A percentile compares a stretch with the other conserved stretches of the same genome.
These are phyloP conservation scores for Paramecium pentaurelia DNA, from an alignment of 73 alveolate genomes.

Conservation along the genomic window DNA sequence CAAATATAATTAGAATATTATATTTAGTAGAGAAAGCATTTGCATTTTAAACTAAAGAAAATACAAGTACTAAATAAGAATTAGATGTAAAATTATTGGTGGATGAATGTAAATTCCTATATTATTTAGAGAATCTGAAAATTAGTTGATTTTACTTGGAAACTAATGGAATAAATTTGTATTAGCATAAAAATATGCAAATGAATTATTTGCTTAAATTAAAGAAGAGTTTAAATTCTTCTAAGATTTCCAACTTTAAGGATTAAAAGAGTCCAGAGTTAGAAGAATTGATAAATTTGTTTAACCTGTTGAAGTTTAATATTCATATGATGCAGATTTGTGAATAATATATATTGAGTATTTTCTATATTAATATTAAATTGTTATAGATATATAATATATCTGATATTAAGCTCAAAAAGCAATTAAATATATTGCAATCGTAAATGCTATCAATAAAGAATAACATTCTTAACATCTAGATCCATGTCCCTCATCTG, in stretches of 20 bases:
- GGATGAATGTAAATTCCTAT: neutral
- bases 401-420: neutral
- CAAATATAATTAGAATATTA: neutral
- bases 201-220: slow-evolving; percentile 33
- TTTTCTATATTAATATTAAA: neutral
- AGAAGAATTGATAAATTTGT: slow-evolving; percentile 25
- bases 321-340: slow-evolving; percentile 19
- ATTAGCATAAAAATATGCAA: slow-evolving; percentile 38
- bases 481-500: neutral
- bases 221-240: slow-evolving; percentile 36
- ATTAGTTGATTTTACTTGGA: neutral
- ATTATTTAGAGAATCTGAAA: neutral
- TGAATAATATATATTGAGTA: neutral
- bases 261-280: slow-evolving; percentile 32
- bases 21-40: slow-evolving; percentile 28
- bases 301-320: neutral
- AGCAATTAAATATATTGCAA: neutral
- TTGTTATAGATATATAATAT: neutral
- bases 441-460: neutral
- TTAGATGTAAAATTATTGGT: neutral
- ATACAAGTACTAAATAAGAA: neutral
- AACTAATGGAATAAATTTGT: slow-evolving; percentile 28
- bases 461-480: neutral
- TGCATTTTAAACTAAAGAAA: neutral
- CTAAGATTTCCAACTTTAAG: neutral